Evolutionary conservation across 2,329 filamentous ascomycete species (phyloP), one percentile per base, ranked within the genome.

Genomic region (Xylariaceae sp.): DNA sequence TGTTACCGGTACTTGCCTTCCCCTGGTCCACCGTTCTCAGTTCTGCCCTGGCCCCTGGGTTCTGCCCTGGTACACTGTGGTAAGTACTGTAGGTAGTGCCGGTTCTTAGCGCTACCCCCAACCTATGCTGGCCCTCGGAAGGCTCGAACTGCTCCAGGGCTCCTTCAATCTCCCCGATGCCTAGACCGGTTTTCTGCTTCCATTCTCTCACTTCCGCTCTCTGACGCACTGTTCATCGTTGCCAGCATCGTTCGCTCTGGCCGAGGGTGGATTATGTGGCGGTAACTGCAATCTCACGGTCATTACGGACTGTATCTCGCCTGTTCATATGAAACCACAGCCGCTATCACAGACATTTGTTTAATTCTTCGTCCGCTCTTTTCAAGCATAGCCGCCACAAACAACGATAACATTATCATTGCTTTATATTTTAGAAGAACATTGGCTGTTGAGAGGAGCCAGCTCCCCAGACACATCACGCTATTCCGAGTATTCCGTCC

Each of bases 361-460:
- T 64, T 67, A 44, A 57, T 67, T 61, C 57, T 60, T 68, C 64
- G 57, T 63, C 63, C 63, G 57, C 64, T 66, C 65, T 66, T 63
- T 67, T 66, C 51, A 61, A 63, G 57, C 53, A 66, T 52, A 63
- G 58, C 46, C 62, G 61, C 29, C 51, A 67, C 47, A 60, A 60
- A 67, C 47, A 60, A 60, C 57, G 61, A 58, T 49, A 62, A 59
- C 50, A 59, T 68, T 46, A 60, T 64, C 47, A 54, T 50, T 49
- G 51, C 60, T 57, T 52, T 67, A 57, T 64, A 64, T 62, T 65
- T 60, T 55, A 64, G 60, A 60, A 63, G 60, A 47, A 60, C 61
- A 48, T 60, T 60, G 31, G 56, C 60, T 62, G 52, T 57, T 46
- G 57, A 54, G 60, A 64, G 64, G 60, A 60, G 53, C 50, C 54